Conservation (phyloP, 108 stramenopile species). For the Cyclotella choctawhatcheeana region DNA sequence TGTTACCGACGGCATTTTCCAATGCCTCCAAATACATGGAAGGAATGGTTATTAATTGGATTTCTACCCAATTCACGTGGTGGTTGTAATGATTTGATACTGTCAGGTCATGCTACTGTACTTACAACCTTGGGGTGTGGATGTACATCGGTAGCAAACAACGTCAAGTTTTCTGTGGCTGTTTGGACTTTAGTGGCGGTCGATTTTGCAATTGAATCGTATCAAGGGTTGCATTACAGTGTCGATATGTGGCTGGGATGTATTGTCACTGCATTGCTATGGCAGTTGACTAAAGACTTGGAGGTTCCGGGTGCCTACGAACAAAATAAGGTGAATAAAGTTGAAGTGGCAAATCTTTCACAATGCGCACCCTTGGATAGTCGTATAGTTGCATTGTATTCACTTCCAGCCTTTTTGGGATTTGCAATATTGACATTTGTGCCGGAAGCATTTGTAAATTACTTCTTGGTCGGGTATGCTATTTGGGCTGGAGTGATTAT, state of each 20-base stretch:
- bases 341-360: background rate
- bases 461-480: conserved; percentile 57
- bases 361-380: conserved; percentile 16
- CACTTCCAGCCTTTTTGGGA: conserved; percentile 57
- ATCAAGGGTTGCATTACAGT: conserved; percentile 87
- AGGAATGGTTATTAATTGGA: conserved; percentile 72
- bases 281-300: conserved; percentile 54
- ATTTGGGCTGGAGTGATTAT: conserved; percentile 53
- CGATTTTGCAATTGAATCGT: conserved; percentile 79
- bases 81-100: conserved; percentile 86
- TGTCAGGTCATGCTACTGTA: conserved; percentile 86
- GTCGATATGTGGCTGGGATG: conserved; percentile 89
- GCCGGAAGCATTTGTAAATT: conserved; percentile 59
- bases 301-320: conserved; percentile 45
- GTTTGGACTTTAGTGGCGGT: conserved; percentile 73
- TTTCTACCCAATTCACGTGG: conserved; percentile 71
- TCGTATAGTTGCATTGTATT: conserved; percentile 50
- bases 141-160: conserved; percentile 54
- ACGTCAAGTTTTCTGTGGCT: conserved; percentile 60
- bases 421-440: conserved; percentile 62
- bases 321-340: conserved; percentile 3
- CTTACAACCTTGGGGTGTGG: conserved; percentile 75
- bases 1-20: conserved; percentile 79
- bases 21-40: conserved; percentile 65
- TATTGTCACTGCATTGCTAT: conserved; percentile 69